Conservation (phyloP, 768 basidiomycete species). For the Leccinellum rugosiceps region DNA sequence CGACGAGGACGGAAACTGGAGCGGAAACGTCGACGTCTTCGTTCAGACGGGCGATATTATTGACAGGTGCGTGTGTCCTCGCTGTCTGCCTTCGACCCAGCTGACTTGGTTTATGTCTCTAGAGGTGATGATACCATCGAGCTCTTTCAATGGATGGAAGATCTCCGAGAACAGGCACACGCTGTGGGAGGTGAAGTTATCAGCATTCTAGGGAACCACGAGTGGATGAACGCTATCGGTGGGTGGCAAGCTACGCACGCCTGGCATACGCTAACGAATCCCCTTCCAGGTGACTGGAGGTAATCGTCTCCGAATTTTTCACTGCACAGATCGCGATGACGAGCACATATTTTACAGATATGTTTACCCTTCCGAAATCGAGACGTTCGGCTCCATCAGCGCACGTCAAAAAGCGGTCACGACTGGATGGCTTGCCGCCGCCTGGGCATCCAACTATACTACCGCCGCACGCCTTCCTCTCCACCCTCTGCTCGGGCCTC, state of each 20-base stretch:
- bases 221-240: conserved; percentile 92
- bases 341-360: conserved; percentile 51
- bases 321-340: conserved; percentile 3
- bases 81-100: neutral
- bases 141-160: conserved; percentile 83
- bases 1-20: conserved; percentile 73
- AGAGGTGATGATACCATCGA: conserved; percentile 90
- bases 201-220: conserved; percentile 89
- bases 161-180: conserved; percentile 70
- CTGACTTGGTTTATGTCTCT: conserved; percentile 8
- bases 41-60: conserved; percentile 98
- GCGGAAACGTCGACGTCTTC: conserved; percentile 76
- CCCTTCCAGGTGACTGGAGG: conserved; percentile 77
- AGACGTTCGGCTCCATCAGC: conserved; percentile 72
- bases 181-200: conserved; percentile 68
- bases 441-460: conserved; percentile 86
- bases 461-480: conserved; percentile 78
- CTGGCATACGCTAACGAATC: conserved; percentile 5
- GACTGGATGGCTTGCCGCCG: conserved; percentile 71
- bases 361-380: conserved; percentile 77
- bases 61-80: conserved; percentile 61
- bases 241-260: conserved; percentile 8
- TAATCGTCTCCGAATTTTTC: conserved; percentile 28
- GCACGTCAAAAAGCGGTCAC: conserved; percentile 72
- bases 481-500: conserved; percentile 64